Conservation (phyloP, 2,329 filamentous ascomycete species). For the Fusarium haematococcum region DNA sequence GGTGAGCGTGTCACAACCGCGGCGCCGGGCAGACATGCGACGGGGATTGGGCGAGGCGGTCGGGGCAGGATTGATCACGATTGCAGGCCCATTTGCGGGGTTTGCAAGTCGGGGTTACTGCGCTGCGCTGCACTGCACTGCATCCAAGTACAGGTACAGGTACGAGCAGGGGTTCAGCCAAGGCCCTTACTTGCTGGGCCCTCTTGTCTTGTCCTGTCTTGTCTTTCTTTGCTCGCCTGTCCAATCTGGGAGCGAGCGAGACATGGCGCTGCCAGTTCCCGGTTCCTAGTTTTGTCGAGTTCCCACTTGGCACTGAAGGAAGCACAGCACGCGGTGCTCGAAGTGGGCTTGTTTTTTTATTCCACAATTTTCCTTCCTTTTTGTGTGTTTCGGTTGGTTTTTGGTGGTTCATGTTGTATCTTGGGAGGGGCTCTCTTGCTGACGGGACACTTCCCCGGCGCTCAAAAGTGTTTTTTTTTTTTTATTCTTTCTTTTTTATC, state of each 20-base stretch:
- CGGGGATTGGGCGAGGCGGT: constrained; percentile 21
- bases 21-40: constrained; percentile 30
- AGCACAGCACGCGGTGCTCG: constrained; percentile 35
- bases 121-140: not conserved
- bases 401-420: constrained; percentile 20
- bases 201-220: not conserved
- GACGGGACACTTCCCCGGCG: constrained; percentile 32
- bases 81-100: constrained; percentile 35
- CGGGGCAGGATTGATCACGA: constrained; percentile 37
- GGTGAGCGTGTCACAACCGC: constrained; percentile 23
- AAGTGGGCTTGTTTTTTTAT: constrained; percentile 23
- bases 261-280: constrained; percentile 8
- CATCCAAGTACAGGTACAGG: not conserved
- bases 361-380: not conserved
- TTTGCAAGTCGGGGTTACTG: constrained; percentile 29
- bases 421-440: constrained; percentile 15
- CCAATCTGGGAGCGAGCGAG: constrained; percentile 11
- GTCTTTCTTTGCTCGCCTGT: not conserved
- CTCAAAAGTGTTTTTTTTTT: constrained; percentile 39
- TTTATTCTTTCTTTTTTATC: not conserved
- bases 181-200: constrained; percentile 11
- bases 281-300: constrained; percentile 11
- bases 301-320: constrained; percentile 29
- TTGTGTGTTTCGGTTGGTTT: not conserved
- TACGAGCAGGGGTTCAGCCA: constrained; percentile 35